These are phyloP conservation scores for Lentinus polychrous DNA, from an alignment of 1,284 basidiomycete species.

Conservation along the genomic window DNA sequence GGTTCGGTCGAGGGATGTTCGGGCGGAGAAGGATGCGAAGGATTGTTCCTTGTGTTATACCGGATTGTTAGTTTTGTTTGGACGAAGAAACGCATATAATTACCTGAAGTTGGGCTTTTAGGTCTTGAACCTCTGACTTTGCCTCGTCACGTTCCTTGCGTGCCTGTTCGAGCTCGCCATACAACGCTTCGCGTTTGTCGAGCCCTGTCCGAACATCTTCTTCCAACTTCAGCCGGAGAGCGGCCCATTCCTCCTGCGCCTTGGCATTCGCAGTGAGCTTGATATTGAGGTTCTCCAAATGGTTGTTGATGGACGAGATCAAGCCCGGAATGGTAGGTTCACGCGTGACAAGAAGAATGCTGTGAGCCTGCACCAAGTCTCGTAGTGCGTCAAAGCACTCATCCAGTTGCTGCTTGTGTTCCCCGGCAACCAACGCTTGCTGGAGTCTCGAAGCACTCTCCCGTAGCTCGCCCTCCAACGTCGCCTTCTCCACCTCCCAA, in stretches of 20 bases:
- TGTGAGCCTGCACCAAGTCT: constrained; percentile 44
- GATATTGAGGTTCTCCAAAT: constrained; percentile 46
- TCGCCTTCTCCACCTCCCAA: constrained; percentile 48
- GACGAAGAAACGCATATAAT: constrained; percentile 8
- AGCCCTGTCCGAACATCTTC: constrained; percentile 39
- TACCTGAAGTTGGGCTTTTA: constrained; percentile 42
- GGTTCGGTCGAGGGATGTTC: constrained; percentile 8
- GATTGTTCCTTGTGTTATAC: constrained; percentile 18
- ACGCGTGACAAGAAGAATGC: constrained; percentile 43
- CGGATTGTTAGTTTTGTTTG: not conserved
- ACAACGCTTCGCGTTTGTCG: constrained; percentile 42
- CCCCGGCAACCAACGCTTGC: constrained; percentile 30
- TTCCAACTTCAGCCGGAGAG: constrained; percentile 38
- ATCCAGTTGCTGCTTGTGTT: constrained; percentile 43
- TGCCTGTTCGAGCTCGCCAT: constrained; percentile 49
- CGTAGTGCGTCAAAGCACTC: constrained; percentile 38
- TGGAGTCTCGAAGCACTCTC: constrained; percentile 26
- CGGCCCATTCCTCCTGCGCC: constrained; percentile 43
- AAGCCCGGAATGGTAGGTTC: constrained; percentile 47
- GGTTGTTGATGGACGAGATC: constrained; percentile 42
- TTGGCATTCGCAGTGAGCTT: constrained; percentile 44
- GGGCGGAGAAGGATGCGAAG: constrained; percentile 9
- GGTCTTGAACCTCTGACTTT: constrained; percentile 34
- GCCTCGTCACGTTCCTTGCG: constrained; percentile 49
- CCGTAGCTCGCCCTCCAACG: constrained; percentile 10